These are phyloP conservation scores for Pyricularia pennisetigena DNA, from an alignment of 2,329 filamentous ascomycete genomes.

Conservation along the genomic window DNA sequence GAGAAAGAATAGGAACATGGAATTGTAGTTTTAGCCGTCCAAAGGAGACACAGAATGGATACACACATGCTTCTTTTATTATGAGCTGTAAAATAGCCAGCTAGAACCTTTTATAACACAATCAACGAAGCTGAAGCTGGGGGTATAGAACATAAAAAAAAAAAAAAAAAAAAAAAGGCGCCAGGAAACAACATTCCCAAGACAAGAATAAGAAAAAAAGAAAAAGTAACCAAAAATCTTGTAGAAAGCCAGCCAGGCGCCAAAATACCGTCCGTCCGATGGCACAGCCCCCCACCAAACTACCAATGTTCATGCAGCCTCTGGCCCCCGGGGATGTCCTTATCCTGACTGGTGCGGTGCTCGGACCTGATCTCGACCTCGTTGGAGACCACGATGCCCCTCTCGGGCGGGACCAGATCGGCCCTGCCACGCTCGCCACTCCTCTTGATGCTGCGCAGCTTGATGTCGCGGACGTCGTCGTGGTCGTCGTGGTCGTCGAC, in stretches of 20 bases:
- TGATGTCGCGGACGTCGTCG: too few species aligned
- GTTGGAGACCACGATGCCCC: slow-evolving; percentile 28
- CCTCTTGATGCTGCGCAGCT: not conserved
- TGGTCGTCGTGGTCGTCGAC: slow-evolving; percentile 2
- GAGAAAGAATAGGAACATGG: too few species aligned
- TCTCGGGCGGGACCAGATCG: slow-evolving; percentile 6
- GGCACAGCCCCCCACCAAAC: too few species aligned
- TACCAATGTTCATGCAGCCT: not conserved
- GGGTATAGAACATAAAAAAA: not conserved
- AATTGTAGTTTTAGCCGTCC: too few species aligned
- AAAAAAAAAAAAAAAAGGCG: not conserved
- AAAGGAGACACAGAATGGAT: too few species aligned
- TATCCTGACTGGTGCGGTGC: not conserved
- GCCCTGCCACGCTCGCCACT: not conserved
- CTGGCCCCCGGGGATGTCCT: not conserved
- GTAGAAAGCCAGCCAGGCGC: too few species aligned
- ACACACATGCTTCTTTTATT: not conserved
- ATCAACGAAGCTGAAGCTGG: not conserved
- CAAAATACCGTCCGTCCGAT: too few species aligned
- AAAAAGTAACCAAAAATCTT: too few species aligned
- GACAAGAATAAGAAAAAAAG: not conserved
- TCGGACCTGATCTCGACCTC: slow-evolving; percentile 22
- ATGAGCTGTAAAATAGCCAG: not conserved
- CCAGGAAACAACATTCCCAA: not conserved
- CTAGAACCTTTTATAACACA: not conserved